Conservation (phyloP, 73 alveolate species). For the Paraurostyla sp. region DNA sequence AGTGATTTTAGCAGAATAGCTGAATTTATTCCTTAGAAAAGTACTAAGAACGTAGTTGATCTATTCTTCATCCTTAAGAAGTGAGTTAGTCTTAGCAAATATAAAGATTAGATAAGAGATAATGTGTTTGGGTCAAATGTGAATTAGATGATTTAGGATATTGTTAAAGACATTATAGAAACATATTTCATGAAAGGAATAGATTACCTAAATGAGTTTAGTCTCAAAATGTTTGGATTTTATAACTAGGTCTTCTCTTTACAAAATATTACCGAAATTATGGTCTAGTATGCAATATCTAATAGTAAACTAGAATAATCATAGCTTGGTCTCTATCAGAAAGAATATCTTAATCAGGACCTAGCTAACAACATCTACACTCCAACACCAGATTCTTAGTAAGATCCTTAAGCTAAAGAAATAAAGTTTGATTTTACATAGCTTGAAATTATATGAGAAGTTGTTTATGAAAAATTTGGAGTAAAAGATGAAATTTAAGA, state of each 20-base stretch:
- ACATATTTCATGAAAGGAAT: neutral
- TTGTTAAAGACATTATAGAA: neutral
- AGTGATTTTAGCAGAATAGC: constrained; percentile 16
- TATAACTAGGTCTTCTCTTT: neutral
- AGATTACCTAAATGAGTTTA: constrained; percentile 8
- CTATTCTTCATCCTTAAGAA: constrained; percentile 2
- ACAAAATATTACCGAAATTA: neutral
- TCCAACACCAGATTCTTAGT: neutral
- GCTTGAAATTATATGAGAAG: too few relatives aligned
- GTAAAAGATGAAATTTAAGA: too few relatives aligned
- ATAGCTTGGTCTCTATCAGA: too few relatives aligned
- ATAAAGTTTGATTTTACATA: neutral
- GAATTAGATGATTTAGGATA: neutral
- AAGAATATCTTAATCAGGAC: too few relatives aligned
- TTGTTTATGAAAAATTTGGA: too few relatives aligned
- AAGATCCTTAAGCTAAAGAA: neutral
- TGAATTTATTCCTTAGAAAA: constrained; percentile 26
- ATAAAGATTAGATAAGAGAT: neutral
- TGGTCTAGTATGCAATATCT: neutral
- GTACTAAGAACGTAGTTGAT: constrained; percentile 14
- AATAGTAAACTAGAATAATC: neutral
- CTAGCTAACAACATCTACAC: neutral
- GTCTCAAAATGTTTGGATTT: neutral
- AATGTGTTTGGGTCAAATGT: neutral
- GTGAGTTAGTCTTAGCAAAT: neutral